Percentiles rank a stretch among this genome's conserved stretches.
phyloP scores from a whole-genome alignment of 2,329 filamentous ascomycete genomes.

The Neonectria faginata region DNA sequence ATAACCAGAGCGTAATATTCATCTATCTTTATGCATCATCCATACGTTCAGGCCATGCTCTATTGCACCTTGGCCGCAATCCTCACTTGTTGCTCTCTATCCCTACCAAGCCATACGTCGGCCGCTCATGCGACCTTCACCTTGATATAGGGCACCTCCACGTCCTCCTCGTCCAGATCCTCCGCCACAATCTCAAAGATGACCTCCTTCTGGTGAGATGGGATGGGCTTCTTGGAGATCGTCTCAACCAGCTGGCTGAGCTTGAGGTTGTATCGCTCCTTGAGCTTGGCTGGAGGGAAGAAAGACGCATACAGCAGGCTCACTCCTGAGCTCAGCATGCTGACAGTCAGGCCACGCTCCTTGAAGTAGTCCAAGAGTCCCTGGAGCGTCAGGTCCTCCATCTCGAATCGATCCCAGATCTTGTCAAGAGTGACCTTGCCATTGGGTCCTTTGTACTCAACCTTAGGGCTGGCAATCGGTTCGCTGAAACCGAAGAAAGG shows the following conservation, averaged over 20 bases:
- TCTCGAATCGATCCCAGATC: conserved; percentile 97
- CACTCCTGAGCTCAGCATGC: conserved; percentile 97
- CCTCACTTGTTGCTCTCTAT: conserved; percentile 24
- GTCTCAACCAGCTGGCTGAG: conserved; percentile 88
- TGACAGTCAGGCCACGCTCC: conserved; percentile 81
- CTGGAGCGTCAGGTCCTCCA: conserved; percentile 84
- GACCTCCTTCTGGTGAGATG: conserved; percentile 91
- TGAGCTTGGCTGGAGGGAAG: conserved; percentile 81
- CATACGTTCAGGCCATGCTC: conserved; percentile 33
- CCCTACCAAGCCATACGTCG: conserved; percentile 21
- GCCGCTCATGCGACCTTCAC: conserved; percentile 69
- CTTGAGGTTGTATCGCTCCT: conserved; percentile 85
- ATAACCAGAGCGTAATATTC: conserved; percentile 23
- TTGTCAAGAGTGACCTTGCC: conserved; percentile 90
- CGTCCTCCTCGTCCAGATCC: conserved; percentile 89
- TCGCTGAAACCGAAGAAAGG: conserved; percentile 99
- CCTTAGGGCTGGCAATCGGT: conserved; percentile 93
- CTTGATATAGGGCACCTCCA: conserved; percentile 97
- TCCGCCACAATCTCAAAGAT: conserved; percentile 97
- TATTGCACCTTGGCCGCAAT: conserved; percentile 29
- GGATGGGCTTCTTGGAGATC: conserved; percentile 92
- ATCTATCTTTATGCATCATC: conserved; percentile 39
- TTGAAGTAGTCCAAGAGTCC: conserved; percentile 88
- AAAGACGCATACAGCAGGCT: conserved; percentile 95
- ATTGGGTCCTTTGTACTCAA: conserved; percentile 83